Conservation (phyloP, 202 grass and related monocot species). For the Cymbopogon flexuosus region DNA sequence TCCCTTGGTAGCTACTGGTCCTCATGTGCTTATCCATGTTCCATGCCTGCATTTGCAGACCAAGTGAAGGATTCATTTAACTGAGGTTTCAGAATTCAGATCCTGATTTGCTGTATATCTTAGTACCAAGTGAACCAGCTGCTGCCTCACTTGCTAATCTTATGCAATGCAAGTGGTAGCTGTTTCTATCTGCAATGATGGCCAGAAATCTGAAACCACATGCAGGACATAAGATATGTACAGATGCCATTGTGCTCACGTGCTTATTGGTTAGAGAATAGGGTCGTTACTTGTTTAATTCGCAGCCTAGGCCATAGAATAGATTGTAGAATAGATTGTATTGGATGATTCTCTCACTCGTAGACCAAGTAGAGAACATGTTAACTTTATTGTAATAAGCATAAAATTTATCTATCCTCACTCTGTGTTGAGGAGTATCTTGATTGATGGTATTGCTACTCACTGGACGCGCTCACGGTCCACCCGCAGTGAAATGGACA, state of each 20-base stretch:
- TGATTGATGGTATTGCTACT: too few species aligned
- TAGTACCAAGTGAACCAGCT: neutral
- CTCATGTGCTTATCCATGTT: conserved; percentile 14
- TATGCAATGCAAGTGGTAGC: neutral
- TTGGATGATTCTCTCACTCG: neutral
- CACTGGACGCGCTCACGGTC: too few species aligned
- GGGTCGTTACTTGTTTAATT: neutral
- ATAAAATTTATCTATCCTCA: neutral
- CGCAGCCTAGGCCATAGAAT: neutral
- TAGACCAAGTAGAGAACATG: neutral
- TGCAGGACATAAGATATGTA: conserved; percentile 16
- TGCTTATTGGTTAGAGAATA: neutral
- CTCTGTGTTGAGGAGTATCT: too few species aligned
- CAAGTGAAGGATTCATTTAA: neutral
- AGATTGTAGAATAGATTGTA: neutral
- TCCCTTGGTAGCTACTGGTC: neutral
- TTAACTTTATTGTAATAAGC: neutral
- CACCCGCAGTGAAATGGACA: too few species aligned
- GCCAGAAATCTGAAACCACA: conserved; percentile 1
- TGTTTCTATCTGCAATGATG: neutral
- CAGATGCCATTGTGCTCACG: neutral
- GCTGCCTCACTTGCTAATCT: neutral
- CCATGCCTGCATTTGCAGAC: neutral
- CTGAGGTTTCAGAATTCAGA: conserved; percentile 23
- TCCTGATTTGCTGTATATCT: conserved; percentile 3